phyloP scores from a whole-genome alignment of 192 early-diverging fungal genomes.

The Lunasporangiospora selenospora region DNA sequence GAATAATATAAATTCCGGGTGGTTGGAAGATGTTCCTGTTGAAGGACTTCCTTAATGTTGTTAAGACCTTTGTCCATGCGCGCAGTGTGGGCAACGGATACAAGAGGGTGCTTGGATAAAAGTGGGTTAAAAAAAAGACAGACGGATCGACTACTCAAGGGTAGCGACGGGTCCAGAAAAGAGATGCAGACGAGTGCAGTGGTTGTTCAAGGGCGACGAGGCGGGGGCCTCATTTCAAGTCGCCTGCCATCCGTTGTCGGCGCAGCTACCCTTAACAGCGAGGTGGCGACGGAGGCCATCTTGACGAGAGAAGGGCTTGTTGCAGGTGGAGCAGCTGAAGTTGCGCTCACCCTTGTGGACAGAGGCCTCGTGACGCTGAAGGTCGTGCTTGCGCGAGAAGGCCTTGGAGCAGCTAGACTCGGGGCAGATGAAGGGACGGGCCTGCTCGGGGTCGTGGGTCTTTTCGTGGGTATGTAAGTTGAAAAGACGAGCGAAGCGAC shows the following conservation, averaged over 20 bases:
- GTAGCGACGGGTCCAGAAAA: not conserved
- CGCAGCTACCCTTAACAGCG: slow-evolving; percentile 42
- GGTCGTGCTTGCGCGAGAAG: slow-evolving; percentile 75
- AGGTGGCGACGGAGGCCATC: slow-evolving; percentile 71
- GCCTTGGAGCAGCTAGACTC: slow-evolving; percentile 55
- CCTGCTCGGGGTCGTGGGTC: slow-evolving; percentile 73
- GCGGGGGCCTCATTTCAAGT: slow-evolving; percentile 47
- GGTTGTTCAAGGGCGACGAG: slow-evolving; percentile 6
- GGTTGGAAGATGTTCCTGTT: not conserved
- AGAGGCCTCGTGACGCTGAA: slow-evolving; percentile 68
- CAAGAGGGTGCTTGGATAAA: not conserved
- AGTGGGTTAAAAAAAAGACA: slow-evolving; percentile 8
- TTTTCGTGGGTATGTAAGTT: slow-evolving; percentile 70
- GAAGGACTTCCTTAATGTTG: not conserved
- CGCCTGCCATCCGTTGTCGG: slow-evolving; percentile 39
- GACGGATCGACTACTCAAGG: slow-evolving; percentile 18
- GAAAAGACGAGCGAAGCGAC: slow-evolving; percentile 68
- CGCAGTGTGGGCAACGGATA: not conserved
- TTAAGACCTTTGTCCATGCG: too few species aligned
- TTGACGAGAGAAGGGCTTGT: slow-evolving; percentile 66
- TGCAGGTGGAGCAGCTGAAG: slow-evolving; percentile 62
- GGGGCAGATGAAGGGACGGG: slow-evolving; percentile 62
- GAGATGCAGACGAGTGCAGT: slow-evolving; percentile 6
- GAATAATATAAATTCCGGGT: slow-evolving; percentile 1
- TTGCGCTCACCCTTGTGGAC: slow-evolving; percentile 70